phyloP scores from a whole-genome alignment of 805 yeast genomes.

The Starmerella sp. region DNA sequence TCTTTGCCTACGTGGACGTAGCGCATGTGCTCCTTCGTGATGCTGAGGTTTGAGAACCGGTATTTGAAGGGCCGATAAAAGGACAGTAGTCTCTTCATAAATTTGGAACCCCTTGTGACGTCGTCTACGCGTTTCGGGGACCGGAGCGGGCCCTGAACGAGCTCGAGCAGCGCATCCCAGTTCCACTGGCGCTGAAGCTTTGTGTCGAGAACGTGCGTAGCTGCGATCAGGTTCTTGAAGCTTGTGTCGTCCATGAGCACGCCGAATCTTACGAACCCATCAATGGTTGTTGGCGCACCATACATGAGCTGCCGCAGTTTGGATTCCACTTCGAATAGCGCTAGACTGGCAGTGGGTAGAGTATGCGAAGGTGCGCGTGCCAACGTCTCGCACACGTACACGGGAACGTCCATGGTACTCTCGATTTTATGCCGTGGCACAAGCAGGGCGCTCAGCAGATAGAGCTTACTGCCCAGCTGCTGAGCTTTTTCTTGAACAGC shows the following conservation, averaged over 20 bases:
- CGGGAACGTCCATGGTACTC: constrained; percentile 21
- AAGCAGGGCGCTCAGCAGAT: constrained; percentile 41
- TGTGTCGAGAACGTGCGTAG: constrained; percentile 61
- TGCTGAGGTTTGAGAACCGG: constrained; percentile 50
- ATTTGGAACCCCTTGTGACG: constrained; percentile 63
- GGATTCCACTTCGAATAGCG: constrained; percentile 40
- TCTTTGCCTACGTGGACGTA: constrained; percentile 67
- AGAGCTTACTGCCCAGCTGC: constrained; percentile 50
- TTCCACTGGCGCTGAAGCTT: constrained; percentile 81
- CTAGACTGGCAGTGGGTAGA: constrained; percentile 28
- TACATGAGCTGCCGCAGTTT: constrained; percentile 4
- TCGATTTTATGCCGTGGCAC: constrained; percentile 34
- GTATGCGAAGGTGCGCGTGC: constrained; percentile 12
- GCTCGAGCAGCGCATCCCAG: constrained; percentile 59
- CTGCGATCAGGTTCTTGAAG: constrained; percentile 52
- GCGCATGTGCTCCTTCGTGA: constrained; percentile 39
- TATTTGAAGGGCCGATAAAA: constrained; percentile 87
- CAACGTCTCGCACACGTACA: constrained; percentile 9
- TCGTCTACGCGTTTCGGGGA: constrained; percentile 69
- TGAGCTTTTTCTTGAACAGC: constrained; percentile 48
- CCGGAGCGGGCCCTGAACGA: constrained; percentile 76
- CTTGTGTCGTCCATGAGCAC: constrained; percentile 49
- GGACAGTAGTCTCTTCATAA: constrained; percentile 70
- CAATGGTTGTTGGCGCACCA: constrained; percentile 2
- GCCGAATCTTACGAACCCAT: constrained; percentile 27